Conservation (phyloP, 495 filamentous ascomycete genomes). For the Lophiostoma macrostomum region DNA sequence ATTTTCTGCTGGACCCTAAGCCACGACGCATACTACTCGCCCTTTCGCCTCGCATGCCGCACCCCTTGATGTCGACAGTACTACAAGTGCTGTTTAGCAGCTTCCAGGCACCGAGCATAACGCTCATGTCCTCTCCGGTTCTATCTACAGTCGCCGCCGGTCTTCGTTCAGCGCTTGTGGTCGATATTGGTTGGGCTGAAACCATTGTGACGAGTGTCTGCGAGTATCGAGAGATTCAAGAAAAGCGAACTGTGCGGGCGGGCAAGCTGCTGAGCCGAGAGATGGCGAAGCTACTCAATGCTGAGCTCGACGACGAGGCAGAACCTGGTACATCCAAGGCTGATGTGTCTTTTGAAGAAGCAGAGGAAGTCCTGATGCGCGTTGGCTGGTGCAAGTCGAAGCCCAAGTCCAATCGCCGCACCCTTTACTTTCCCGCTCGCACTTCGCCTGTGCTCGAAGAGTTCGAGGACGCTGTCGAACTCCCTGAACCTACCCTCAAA, state of each 20-base stretch:
- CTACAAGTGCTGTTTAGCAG: constrained; percentile 73
- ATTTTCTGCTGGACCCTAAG: constrained; percentile 67
- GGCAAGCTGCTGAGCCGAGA: constrained; percentile 66
- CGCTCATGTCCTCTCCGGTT: constrained; percentile 69
- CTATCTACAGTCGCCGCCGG: constrained; percentile 75
- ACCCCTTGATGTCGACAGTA: constrained; percentile 69
- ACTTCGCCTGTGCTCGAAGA: constrained; percentile 38
- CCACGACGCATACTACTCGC: constrained; percentile 68
- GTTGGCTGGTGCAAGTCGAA: constrained; percentile 65
- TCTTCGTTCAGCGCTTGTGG: constrained; percentile 71
- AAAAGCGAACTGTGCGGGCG: constrained; percentile 66
- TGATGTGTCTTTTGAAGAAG: constrained; percentile 63
- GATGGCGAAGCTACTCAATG: constrained; percentile 62
- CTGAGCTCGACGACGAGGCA: constrained; percentile 30
- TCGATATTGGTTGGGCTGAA: constrained; percentile 91
- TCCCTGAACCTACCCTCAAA: constrained; percentile 36
- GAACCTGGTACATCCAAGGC: constrained; percentile 35
- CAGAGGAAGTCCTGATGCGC: constrained; percentile 70
- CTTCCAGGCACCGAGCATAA: constrained; percentile 78
- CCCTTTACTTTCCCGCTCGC: constrained; percentile 28
- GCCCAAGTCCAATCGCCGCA: constrained; percentile 8
- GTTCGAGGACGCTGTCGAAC: constrained; percentile 32
- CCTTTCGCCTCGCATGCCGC: constrained; percentile 73
- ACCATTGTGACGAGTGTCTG: constrained; percentile 77
- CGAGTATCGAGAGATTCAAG: constrained; percentile 77